A percentile compares a stretch with the other conserved stretches of the same genome.
Conservation (phyloP, 768 basidiomycete species). For the Mycena metata region DNA sequence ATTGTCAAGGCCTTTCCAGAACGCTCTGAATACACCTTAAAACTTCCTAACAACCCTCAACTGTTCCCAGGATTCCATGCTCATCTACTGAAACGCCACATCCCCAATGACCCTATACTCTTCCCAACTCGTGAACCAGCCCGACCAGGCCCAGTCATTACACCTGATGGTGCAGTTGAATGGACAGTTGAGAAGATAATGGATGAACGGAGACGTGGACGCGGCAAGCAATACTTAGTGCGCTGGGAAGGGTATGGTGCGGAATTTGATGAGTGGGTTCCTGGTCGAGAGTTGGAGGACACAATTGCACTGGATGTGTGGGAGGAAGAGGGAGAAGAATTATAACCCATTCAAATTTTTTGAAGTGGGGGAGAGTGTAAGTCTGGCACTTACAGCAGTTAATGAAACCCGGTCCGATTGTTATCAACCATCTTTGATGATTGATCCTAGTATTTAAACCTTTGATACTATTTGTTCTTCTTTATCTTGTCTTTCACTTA, state of each 20-base stretch:
- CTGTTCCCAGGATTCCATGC: conserved; percentile 40
- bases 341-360: conserved; percentile 6
- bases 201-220: conserved; percentile 31
- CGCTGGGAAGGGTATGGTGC: conserved; percentile 48
- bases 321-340: not conserved
- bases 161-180: conserved; percentile 22
- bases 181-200: conserved; percentile 10
- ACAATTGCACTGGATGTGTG: conserved; percentile 40
- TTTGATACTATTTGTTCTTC: too few species aligned
- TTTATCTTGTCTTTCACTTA: too few species aligned
- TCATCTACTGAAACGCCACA: conserved; percentile 19
- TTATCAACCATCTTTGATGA: too few species aligned
- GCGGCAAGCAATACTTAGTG: conserved; percentile 48
- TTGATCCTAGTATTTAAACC: too few species aligned
- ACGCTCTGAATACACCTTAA: conserved; percentile 20
- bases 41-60: conserved; percentile 21
- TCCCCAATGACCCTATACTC: conserved; percentile 8
- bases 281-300: conserved; percentile 39
- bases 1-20: conserved; percentile 21
- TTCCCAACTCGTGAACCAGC: conserved; percentile 11
- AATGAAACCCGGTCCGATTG: too few species aligned
- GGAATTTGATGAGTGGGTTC: conserved; percentile 48
- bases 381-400: not conserved
- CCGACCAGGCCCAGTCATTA: conserved; percentile 10
- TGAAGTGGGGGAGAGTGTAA: conserved; percentile 3